phyloP scores from a whole-genome alignment of 495 filamentous ascomycete species.

The Tetracladium setigerum region DNA sequence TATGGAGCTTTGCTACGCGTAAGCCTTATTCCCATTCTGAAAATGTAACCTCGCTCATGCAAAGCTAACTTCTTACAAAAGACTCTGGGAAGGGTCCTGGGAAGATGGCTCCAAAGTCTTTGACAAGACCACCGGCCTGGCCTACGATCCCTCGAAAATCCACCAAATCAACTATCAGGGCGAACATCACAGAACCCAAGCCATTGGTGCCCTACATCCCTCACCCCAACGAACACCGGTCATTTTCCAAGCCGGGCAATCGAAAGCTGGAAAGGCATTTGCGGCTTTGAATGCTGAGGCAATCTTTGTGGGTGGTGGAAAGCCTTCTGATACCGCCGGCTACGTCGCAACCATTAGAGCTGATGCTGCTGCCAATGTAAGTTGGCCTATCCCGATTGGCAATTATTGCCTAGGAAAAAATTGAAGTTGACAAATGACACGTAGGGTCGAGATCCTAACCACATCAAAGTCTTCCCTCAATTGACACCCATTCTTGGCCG shows the following conservation, averaged over 20 bases:
- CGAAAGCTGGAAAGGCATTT: constrained; percentile 46
- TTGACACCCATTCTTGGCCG: constrained; percentile 49
- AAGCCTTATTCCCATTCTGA: too few relatives aligned
- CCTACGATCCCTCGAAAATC: constrained; percentile 46
- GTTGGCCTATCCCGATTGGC: too few relatives aligned
- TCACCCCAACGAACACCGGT: constrained; percentile 56
- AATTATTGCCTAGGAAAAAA: too few relatives aligned
- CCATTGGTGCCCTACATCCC: constrained; percentile 47
- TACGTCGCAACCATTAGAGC: constrained; percentile 47
- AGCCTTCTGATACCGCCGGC: constrained; percentile 38
- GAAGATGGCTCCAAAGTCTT: constrained; percentile 42
- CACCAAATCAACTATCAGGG: constrained; percentile 52
- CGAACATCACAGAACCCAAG: constrained; percentile 37
- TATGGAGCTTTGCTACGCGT: constrained; percentile 44
- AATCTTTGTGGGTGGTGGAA: constrained; percentile 53
- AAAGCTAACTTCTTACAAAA: too few relatives aligned
- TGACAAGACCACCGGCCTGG: constrained; percentile 40
- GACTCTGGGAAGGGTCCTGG: constrained; percentile 59
- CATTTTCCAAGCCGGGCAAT: constrained; percentile 58
- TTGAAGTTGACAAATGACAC: too few relatives aligned
- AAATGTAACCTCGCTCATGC: too few relatives aligned
- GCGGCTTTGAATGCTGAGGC: constrained; percentile 55
- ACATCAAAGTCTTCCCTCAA: constrained; percentile 52
- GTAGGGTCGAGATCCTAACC: constrained; percentile 46
- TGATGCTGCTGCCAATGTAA: constrained; percentile 36